Evolutionary conservation across 495 filamentous ascomycete genomes (phyloP), one percentile per base, ranked within the genome.

Genomic region (Lepidopterella palustris): DNA sequence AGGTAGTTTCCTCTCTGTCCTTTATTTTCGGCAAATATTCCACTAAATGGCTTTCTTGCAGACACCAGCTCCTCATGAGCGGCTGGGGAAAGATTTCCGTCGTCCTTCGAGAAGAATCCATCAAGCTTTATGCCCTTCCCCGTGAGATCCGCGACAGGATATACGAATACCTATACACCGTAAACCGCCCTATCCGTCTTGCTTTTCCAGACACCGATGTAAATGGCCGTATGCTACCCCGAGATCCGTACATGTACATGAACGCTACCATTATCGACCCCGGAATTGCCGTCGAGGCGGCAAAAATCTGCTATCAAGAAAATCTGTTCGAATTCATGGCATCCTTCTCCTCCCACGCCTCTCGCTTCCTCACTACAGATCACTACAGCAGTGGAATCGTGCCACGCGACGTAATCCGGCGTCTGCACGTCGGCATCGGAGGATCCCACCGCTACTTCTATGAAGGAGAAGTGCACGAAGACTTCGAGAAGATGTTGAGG

Each of bases 131-230:
- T 27, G 21, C 5, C 20, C 52, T 61, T 15, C 53, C 59, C 18
- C 23, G 42, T 8, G 52, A 57, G 28, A 18, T 61, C 13, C 48
- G 59, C 18, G 59, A 61, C 15, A 2, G 29, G 26, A 35, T 56
- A 4, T 61, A 56, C 45, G 24, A 45, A 23, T 56, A 51, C 24
- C 27, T 61, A 18, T 61, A 61, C 26, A 57, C 59, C 3, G 21
- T 15, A 1, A 3, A 15, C 6, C 5, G 47, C 18, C n/a, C 31
- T 11, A 6, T 61, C n/a, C 21, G 11, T 26, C 3, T 61, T 8
- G n/a, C 25, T 5, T 40, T 15, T 24, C 40, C 52, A 5, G 52
- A 57, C 23, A 10, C 23, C 8, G 51, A 56, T 21, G 24, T 50
- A 35, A 20, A 28, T 11, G 13, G 28, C n/a, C 40, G 26, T 5